Percentiles rank a stretch among this genome's conserved stretches.
Conservation (phyloP, 1,139 yeast species). For the Blastobotrys apis region DNA sequence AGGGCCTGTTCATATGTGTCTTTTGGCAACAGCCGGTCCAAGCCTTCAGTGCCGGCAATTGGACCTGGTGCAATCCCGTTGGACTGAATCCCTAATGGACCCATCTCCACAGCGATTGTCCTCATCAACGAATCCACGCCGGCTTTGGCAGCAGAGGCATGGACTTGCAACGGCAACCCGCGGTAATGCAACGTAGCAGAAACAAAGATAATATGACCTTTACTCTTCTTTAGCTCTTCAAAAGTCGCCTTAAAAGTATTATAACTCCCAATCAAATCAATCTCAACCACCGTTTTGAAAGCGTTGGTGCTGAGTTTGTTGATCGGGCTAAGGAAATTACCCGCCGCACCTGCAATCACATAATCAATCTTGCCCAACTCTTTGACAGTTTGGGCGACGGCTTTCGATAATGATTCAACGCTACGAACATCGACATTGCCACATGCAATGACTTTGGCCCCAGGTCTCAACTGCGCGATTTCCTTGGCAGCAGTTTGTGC, state of each 20-base stretch:
- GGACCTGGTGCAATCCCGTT: constrained; percentile 89
- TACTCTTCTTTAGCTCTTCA: constrained; percentile 56
- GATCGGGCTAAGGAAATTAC: constrained; percentile 80
- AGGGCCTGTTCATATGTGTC: constrained; percentile 40
- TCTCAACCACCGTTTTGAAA: constrained; percentile 76
- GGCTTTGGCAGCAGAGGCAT: constrained; percentile 91
- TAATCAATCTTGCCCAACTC: constrained; percentile 71
- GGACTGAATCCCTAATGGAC: constrained; percentile 76
- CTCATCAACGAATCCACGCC: constrained; percentile 84
- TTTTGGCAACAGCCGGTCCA: constrained; percentile 49
- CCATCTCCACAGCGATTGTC: constrained; percentile 81
- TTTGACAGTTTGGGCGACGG: constrained; percentile 60
- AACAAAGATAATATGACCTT: constrained; percentile 70
- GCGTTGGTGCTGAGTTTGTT: constrained; percentile 77
- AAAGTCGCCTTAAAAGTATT: constrained; percentile 81
- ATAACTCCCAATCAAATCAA: constrained; percentile 80
- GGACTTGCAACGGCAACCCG: constrained; percentile 81
- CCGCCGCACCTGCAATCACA: constrained; percentile 95
- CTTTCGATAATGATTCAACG: constrained; percentile 50
- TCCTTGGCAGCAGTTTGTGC: constrained; percentile 67
- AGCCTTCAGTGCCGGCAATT: constrained; percentile 77
- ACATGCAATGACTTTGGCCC: constrained; percentile 61
- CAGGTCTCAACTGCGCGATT: constrained; percentile 50
- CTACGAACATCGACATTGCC: constrained; percentile 75
- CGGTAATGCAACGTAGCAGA: constrained; percentile 84